Base-by-base conservation (phyloP, 208 protist species). In the Acanthamoeba castellanii region DNA sequence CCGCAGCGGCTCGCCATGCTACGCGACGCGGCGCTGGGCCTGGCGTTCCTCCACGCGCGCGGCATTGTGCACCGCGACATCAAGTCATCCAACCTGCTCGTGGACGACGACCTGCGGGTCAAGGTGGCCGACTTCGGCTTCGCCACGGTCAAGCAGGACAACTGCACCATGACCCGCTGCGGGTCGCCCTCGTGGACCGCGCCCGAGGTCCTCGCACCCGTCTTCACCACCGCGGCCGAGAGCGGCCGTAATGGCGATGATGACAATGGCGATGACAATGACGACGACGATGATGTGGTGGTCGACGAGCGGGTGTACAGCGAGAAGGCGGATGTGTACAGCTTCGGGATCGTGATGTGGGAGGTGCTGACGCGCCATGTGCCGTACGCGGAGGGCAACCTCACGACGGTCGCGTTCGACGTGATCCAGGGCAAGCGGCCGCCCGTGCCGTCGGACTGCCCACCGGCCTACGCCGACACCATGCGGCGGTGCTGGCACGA, bases 271-370 rank as follows among this genome's bases (percentile, higher is more conserved):
- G 50, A 13, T 55, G 50, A 5, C 9, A 34, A 22, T 22, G 64
- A 72, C 64, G 64, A 6, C 6, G 30, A 22, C 27, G 64, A 25
- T 22, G 64, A 72, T 22, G 64, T n/a, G 9, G 20, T 27, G 50
- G n/a, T 18, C 18, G 52, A 70, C 32, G 5, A 22, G 20, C 11
- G 25, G n/a, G 84, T 70, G 32, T 20, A n/a, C n/a, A 27, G 34
- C 32, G 37, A 92, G 59, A 78, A 47, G 47, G 87, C 87, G 1
- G 87, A 92, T 25, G 87, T 92, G 20, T 92, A 66, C 87, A 55
- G 32, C 32, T 92, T 92, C 25, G 70, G 70, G 1, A 78, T 78
- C 70, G 70, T 78, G 18, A 78, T 78, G 70, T 78, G 70, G 70
- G 70, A 92, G 34, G 87, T 74, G 37, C 87, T 92, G 27, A 92